phyloP scores from a whole-genome alignment of 2,329 filamentous ascomycete species.

The Escovopsis weberi region DNA sequence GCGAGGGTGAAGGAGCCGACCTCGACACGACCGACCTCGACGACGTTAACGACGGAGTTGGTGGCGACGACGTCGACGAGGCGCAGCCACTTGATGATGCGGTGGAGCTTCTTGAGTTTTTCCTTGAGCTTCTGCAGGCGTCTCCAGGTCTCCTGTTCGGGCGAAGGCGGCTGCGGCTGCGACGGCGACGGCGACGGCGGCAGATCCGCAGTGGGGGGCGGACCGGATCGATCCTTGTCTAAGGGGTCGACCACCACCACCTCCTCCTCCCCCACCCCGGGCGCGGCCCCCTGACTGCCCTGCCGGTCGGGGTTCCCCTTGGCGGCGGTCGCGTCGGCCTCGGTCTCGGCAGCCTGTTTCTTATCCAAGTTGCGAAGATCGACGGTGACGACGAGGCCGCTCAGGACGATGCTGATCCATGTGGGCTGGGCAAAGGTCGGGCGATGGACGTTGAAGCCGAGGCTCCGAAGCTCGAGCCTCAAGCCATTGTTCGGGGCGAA shows the following conservation, averaged over 20 bases:
- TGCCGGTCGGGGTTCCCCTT: too few species aligned
- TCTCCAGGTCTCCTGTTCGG: constrained; percentile 65
- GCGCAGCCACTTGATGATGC: constrained; percentile 75
- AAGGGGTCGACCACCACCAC: not conserved
- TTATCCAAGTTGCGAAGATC: constrained; percentile 55
- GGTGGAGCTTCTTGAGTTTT: constrained; percentile 69
- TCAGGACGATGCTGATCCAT: constrained; percentile 82
- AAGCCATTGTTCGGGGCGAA: constrained; percentile 83
- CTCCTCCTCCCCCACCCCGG: not conserved
- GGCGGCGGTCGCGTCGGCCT: constrained; percentile 8
- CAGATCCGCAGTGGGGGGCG: constrained; percentile 9
- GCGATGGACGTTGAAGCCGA: constrained; percentile 78
- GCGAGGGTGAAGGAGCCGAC: constrained; percentile 72
- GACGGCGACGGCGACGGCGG: too few species aligned
- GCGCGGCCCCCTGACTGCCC: too few species aligned
- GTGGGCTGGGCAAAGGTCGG: constrained; percentile 96
- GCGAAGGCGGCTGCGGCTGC: constrained; percentile 2
- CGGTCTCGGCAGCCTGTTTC: constrained; percentile 22
- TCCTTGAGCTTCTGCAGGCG: constrained; percentile 68
- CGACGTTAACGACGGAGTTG: constrained; percentile 61
- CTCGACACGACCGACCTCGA: constrained; percentile 72
- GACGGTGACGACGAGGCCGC: constrained; percentile 70
- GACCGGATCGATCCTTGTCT: constrained; percentile 6
- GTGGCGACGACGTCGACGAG: constrained; percentile 80
- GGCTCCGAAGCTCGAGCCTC: constrained; percentile 74